Base-by-base conservation (phyloP, 768 basidiomycete species). In the Boletus huronensis region DNA sequence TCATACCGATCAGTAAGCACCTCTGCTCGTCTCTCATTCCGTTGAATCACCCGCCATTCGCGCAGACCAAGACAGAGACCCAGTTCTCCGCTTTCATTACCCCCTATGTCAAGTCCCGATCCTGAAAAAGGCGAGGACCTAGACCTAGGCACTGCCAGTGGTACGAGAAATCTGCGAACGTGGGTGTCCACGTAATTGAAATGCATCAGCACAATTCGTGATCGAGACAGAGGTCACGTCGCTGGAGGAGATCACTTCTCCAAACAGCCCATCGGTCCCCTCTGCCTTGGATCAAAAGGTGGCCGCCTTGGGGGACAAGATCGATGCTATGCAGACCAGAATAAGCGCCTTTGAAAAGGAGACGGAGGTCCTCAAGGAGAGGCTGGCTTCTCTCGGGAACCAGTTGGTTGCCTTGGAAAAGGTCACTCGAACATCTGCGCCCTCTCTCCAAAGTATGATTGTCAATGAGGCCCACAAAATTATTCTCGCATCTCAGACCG, bases 71-170 rank as follows among this genome's bases (percentile, higher is more conserved):
- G 36, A 38, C 50, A 57, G 46, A 50, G 47, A 17, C 42, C 51
- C 28, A 44, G 41, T 26, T 62, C 61, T 3, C 61, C 60, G 14
- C 61, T 62, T 11, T 54, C 61, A 16, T 21, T 58, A n/a, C 60
- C 61, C 17, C 61, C 60, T 23, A 17, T 55, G 41, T 53, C 43
- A 21, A 50, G 21, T 10, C 2, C 31, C 4, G 52, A 47, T n/a
- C 48, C 48, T 2, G 57, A 54, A 45, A 38, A 50, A 16, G 9
- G 14, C 25, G 25, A 43, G 2, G 38, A 49, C 34, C n/a, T 17
- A 17, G 32, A 36, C 31, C 9, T 25, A 13, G 11, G n/a, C 17
- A 16, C 13, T 39, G 6, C 40, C 17, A 32, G 17, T 14, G 50
- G 58, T 56, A 36, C 42, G 59, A 32, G 16, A 31, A 19, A 14